phyloP scores from a whole-genome alignment of 768 basidiomycete genomes.

The Lactarius deliciosus region DNA sequence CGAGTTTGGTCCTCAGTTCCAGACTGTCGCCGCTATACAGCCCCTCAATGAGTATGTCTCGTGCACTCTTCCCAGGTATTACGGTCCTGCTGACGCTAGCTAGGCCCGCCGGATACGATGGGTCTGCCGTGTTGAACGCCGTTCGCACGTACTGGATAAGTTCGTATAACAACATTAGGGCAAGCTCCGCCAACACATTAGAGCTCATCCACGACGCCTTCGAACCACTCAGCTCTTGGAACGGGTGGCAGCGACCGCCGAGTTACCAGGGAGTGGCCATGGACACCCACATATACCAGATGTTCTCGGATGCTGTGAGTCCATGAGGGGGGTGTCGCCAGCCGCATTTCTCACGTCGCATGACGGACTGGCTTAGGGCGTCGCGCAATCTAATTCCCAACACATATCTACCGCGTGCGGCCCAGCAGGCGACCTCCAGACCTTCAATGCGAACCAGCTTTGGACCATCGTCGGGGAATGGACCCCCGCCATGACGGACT shows the following conservation, averaged over 20 bases:
- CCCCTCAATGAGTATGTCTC: slow-evolving; percentile 70
- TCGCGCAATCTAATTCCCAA: slow-evolving; percentile 47
- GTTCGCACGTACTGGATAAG: slow-evolving; percentile 65
- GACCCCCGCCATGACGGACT: slow-evolving; percentile 74
- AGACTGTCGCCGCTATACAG: slow-evolving; percentile 65
- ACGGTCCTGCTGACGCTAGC: neutral
- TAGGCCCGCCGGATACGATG: slow-evolving; percentile 72
- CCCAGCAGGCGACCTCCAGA: slow-evolving; percentile 44
- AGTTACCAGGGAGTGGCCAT: slow-evolving; percentile 66
- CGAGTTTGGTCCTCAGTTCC: slow-evolving; percentile 54
- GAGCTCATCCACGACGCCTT: slow-evolving; percentile 79
- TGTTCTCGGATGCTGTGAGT: slow-evolving; percentile 58
- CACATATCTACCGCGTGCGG: slow-evolving; percentile 65
- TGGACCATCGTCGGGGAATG: slow-evolving; percentile 91
- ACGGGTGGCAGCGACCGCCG: slow-evolving; percentile 54
- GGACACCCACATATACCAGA: slow-evolving; percentile 79
- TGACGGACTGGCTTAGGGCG: slow-evolving; percentile 39
- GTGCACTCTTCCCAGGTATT: too few species aligned
- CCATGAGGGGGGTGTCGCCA: too few species aligned
- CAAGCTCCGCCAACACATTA: slow-evolving; percentile 54
- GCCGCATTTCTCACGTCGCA: neutral
- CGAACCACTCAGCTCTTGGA: slow-evolving; percentile 70
- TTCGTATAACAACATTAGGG: slow-evolving; percentile 72
- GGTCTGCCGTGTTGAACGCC: slow-evolving; percentile 49
- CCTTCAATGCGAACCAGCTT: slow-evolving; percentile 48